These are phyloP conservation scores for Kodamaea arcana DNA, from an alignment of 1,139 yeast genomes.

Conservation along the genomic window DNA sequence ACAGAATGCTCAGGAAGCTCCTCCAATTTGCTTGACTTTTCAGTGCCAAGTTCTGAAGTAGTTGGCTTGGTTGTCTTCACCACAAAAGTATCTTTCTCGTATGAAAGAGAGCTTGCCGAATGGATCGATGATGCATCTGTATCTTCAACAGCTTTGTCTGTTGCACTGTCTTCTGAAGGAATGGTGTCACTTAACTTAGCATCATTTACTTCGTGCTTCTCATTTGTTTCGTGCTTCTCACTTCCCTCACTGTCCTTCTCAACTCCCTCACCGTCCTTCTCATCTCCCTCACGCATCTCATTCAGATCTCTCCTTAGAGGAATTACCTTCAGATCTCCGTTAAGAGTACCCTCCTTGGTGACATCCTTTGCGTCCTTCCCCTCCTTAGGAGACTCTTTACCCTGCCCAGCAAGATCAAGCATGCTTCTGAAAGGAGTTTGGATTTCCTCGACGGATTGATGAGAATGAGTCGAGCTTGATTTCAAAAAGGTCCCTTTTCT, in stretches of 20 bases:
- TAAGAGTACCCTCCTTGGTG: neutral
- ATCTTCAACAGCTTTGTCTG: neutral
- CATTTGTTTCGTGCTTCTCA: neutral
- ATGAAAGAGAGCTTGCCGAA: slow-evolving; percentile 27
- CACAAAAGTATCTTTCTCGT: slow-evolving; percentile 1
- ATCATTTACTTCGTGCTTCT: too few relatives aligned
- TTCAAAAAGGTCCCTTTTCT: slow-evolving; percentile 28
- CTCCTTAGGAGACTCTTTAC: slow-evolving; percentile 5
- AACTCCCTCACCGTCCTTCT: too few relatives aligned
- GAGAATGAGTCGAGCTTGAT: slow-evolving; percentile 5
- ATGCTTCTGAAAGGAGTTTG: slow-evolving; percentile 36
- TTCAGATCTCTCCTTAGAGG: too few relatives aligned
- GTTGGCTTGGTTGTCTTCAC: neutral
- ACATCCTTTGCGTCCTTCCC: neutral
- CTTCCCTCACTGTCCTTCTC: neutral
- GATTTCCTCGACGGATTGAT: slow-evolving; percentile 16
- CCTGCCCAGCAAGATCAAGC: slow-evolving; percentile 29
- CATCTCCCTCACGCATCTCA: too few relatives aligned
- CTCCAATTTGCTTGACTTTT: slow-evolving; percentile 2
- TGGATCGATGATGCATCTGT: slow-evolving; percentile 20
- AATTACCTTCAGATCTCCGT: neutral
- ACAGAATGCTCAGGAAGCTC: slow-evolving; percentile 7
- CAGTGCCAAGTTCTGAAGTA: neutral
- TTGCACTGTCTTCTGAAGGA: too few relatives aligned
- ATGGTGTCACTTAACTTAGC: too few relatives aligned